Evolutionary conservation across 1,284 basidiomycete genomes (phyloP).

Genomic region (Melampsora larici-populina): DNA sequence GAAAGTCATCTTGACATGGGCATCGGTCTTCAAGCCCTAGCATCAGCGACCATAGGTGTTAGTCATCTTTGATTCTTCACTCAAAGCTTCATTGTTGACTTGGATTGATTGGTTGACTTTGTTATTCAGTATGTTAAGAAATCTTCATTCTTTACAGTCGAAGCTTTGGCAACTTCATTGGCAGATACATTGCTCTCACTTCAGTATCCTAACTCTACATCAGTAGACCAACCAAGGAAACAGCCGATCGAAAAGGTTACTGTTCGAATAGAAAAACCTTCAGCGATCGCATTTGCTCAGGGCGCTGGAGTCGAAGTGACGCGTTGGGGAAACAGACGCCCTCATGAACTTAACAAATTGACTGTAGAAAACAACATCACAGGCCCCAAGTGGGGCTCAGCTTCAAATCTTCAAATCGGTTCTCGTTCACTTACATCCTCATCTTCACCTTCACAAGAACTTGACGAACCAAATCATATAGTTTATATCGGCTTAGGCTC

Average conservation of each 20-base stretch:
- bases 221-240: background rate
- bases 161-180: background rate
- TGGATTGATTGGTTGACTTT: too few species aligned
- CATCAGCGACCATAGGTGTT: background rate
- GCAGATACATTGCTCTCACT: background rate
- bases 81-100: too few species aligned
- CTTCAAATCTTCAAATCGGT: too few species aligned
- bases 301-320: background rate
- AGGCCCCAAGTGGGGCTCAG: too few species aligned
- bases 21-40: background rate
- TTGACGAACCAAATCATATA: background rate
- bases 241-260: background rate
- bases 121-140: background rate
- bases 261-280: background rate
- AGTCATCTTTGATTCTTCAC: background rate
- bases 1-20: background rate
- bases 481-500: conserved; percentile 37
- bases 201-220: background rate
- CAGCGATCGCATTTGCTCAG: background rate
- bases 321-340: background rate
- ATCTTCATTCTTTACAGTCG: background rate
- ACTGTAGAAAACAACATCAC: too few species aligned
- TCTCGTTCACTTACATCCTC: conserved; percentile 41
- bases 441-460: background rate
- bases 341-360: background rate